Evolutionary conservation across 2,329 filamentous ascomycete genomes (phyloP).

Genomic region (Cyphellophora europaea): DNA sequence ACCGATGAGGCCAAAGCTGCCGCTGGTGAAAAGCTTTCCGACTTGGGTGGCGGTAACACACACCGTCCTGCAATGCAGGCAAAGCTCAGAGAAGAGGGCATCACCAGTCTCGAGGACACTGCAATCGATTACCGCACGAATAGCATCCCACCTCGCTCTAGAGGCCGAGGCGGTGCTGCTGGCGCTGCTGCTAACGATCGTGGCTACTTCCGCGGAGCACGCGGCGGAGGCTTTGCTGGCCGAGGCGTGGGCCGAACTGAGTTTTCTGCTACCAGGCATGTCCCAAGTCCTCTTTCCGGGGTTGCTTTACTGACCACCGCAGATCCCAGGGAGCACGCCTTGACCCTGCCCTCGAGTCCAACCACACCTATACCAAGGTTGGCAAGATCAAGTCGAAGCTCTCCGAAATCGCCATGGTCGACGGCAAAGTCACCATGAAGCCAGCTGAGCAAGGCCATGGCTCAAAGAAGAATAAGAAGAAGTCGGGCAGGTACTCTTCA

Average conservation of each 20-base stretch:
- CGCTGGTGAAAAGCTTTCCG: no score
- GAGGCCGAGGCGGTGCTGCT: neutral
- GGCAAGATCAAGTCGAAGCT: neutral
- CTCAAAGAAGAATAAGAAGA: neutral
- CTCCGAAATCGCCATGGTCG: neutral
- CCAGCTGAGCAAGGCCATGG: neutral
- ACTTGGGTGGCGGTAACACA: constrained; percentile 20
- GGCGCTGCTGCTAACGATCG: constrained; percentile 1
- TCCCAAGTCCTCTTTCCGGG: no score
- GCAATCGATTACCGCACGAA: constrained; percentile 5
- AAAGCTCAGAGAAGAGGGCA: constrained; percentile 5
- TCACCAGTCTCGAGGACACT: constrained; percentile 5
- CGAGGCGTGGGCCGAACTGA: neutral
- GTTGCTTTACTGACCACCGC: no score
- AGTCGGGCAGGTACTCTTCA: no score
- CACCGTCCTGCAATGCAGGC: constrained; percentile 6
- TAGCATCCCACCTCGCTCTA: neutral
- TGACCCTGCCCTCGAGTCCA: neutral
- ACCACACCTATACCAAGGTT: neutral
- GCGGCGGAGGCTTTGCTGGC: neutral
- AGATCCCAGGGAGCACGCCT: no score
- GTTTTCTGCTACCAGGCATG: neutral
- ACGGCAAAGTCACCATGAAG: neutral
- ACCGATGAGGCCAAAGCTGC: no score
- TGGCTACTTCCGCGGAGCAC: neutral